Base-by-base conservation (phyloP, 73 alveolate species). In the Paramecium tetraurelia region DNA sequence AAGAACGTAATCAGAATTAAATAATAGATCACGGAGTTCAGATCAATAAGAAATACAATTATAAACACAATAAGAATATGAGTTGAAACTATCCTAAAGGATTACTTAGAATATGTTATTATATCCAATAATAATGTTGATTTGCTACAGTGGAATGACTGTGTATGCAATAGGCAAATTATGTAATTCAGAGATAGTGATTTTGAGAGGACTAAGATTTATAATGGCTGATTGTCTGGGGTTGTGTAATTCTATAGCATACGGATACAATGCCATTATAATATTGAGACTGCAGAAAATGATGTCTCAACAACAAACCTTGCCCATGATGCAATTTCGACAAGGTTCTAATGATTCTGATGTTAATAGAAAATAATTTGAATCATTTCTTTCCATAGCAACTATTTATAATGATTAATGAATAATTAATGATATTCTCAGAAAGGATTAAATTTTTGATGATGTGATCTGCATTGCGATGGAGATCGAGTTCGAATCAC, bases 381-480 rank as follows among this genome's bases (percentile, higher is more conserved):
- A 63, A 63, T 63, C 84, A 63, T 63, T 63, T 33, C 84, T 63
- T 63, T 63, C 84, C 29, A 63, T 63, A 63, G 84, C 84, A 20
- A 63, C 84, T 53, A 53, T 5, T 63, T 63, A 63, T 31, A 63
- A 63, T 63, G 84, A 63, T n/a, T 53, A 53, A 63, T 63, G 84
- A 63, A 63, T 31, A 63, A 31, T 63, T 9, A 27, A 63, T 63
- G 22, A 31, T 63, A 31, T 63, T 31, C 48, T 63, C 84, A 63
- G 24, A 72, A 72, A 35, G 86, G 86, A 72, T 72, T 40, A 29
- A 72, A 72, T 40, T 72, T 72, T 40, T 72, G 35, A 72, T 72
- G 86, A 38, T 72, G 86, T 2, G 86, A 72, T 72, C 86, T 72
- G 21, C 86, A 72, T 72, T 72, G 20, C 5, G 86, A 72, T 36